Conservation (phyloP, 2,329 filamentous ascomycete genomes). For the Colletotrichum gloeosporioides region DNA sequence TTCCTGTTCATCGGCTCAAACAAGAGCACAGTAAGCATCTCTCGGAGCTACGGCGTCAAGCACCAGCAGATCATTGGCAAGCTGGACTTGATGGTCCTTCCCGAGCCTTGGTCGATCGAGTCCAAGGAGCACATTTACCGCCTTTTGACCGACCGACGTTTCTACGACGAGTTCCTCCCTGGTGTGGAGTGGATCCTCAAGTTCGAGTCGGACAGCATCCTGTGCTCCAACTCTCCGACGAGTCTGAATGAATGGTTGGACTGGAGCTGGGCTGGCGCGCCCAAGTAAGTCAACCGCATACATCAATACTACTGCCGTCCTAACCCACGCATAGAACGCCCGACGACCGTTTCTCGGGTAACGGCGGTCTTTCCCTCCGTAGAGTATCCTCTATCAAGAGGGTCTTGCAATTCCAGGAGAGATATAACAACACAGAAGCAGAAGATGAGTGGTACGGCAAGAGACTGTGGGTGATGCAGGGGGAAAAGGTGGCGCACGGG, state of each 20-base stretch:
- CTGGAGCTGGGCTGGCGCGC: conserved; percentile 61
- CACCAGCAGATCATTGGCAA: conserved; percentile 57
- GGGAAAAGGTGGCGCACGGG: conserved; percentile 50
- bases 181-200: conserved; percentile 59
- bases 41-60: conserved; percentile 50
- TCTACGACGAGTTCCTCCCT: conserved; percentile 58
- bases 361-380: conserved; percentile 60
- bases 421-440: conserved; percentile 54
- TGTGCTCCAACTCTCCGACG: conserved; percentile 58
- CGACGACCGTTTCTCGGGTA: conserved; percentile 54
- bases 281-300: conserved; percentile 39
- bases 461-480: conserved; percentile 51
- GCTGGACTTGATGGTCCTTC: conserved; percentile 54
- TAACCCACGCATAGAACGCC: conserved; percentile 31
- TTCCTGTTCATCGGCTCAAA: conserved; percentile 59
- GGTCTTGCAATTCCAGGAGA: conserved; percentile 52
- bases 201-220: conserved; percentile 60
- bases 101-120: conserved; percentile 50
- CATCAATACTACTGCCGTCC: not conserved
- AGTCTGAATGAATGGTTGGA: conserved; percentile 59
- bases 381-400: conserved; percentile 55
- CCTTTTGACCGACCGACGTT: conserved; percentile 53
- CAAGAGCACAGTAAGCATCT: conserved; percentile 50
- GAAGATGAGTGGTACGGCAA: conserved; percentile 63
- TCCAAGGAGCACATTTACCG: conserved; percentile 54